A percentile compares a stretch with the other conserved stretches of the same genome.
Evolutionary conservation across 148 eudicot species (phyloP).

Genomic region (Limonium bicolor): DNA sequence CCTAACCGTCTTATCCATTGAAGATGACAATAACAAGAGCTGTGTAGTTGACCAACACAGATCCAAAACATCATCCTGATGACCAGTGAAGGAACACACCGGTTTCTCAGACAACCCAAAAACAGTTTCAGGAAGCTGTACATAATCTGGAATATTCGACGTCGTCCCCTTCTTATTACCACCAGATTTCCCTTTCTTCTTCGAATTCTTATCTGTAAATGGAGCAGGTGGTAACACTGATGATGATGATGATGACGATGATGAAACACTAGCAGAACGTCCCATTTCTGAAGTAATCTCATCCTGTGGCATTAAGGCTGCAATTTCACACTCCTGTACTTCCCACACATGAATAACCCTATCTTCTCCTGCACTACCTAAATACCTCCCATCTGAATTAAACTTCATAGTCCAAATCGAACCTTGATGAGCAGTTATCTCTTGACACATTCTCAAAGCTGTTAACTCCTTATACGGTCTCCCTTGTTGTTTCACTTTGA

Average conservation of each 20-base stretch:
- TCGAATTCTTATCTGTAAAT: constrained; percentile 29
- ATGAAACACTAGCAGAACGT: constrained; percentile 64
- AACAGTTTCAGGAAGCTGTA: constrained; percentile 62
- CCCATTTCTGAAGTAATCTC: no score
- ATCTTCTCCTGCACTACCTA: constrained; percentile 98
- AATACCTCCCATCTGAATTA: constrained; percentile 71
- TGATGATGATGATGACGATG: constrained; percentile 62
- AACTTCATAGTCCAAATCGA: constrained; percentile 88
- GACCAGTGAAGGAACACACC: constrained; percentile 77
- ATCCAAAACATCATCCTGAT: constrained; percentile 86
- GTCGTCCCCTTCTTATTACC: constrained; percentile 75
- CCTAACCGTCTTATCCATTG: constrained; percentile 97
- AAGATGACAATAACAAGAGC: constrained; percentile 84
- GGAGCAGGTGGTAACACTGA: constrained; percentile 39
- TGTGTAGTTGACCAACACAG: constrained; percentile 93
- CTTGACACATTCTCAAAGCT: constrained; percentile 67
- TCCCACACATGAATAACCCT: constrained; percentile 83
- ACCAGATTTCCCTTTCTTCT: constrained; percentile 66
- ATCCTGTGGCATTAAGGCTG: no score
- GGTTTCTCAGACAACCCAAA: constrained; percentile 91
- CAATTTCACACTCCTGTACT: constrained; percentile 64
- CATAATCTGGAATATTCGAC: constrained; percentile 65
- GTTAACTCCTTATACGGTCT: constrained; percentile 77
- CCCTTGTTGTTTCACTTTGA: constrained; percentile 72
- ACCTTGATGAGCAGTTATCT: constrained; percentile 76